phyloP scores from a whole-genome alignment of 805 yeast genomes.

The Saccharomycopsis fibuligera region DNA sequence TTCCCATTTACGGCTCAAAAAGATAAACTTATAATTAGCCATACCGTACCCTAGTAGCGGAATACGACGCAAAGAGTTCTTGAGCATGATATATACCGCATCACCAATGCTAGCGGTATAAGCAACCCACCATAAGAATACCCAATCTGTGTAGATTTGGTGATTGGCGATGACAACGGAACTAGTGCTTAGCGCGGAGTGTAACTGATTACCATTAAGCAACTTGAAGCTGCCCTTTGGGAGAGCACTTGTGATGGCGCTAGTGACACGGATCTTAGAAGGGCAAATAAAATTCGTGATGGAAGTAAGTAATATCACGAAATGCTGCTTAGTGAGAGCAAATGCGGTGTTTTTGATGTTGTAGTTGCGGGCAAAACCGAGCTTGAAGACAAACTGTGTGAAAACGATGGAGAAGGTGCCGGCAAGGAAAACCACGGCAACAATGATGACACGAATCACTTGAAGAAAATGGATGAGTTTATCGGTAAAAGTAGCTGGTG shows the following conservation, averaged over 20 bases:
- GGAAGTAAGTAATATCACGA: slow-evolving; percentile 48
- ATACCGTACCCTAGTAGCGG: slow-evolving; percentile 86
- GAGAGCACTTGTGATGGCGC: slow-evolving; percentile 30
- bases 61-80: slow-evolving; percentile 59
- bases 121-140: slow-evolving; percentile 79
- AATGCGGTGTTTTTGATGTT: slow-evolving; percentile 36
- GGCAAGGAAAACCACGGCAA: slow-evolving; percentile 26
- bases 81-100: slow-evolving; percentile 65
- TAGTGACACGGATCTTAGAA: slow-evolving; percentile 45
- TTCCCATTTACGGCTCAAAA: slow-evolving; percentile 83
- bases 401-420: slow-evolving; percentile 41
- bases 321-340: slow-evolving; percentile 50
- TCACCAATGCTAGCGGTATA: slow-evolving; percentile 64
- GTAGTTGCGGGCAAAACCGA: slow-evolving; percentile 26
- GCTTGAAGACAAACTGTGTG: slow-evolving; percentile 38
- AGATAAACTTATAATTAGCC: slow-evolving; percentile 70
- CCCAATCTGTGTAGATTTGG: slow-evolving; percentile 93
- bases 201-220: slow-evolving; percentile 23
- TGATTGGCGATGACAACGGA: slow-evolving; percentile 80
- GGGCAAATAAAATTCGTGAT: slow-evolving; percentile 48
- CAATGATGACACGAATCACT: slow-evolving; percentile 24
- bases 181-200: slow-evolving; percentile 36
- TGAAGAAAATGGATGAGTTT: slow-evolving; percentile 21
- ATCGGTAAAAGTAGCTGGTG: background rate
- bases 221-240: slow-evolving; percentile 31